phyloP scores from a whole-genome alignment of 1,284 basidiomycete genomes.

The Caloboletus firmus region DNA sequence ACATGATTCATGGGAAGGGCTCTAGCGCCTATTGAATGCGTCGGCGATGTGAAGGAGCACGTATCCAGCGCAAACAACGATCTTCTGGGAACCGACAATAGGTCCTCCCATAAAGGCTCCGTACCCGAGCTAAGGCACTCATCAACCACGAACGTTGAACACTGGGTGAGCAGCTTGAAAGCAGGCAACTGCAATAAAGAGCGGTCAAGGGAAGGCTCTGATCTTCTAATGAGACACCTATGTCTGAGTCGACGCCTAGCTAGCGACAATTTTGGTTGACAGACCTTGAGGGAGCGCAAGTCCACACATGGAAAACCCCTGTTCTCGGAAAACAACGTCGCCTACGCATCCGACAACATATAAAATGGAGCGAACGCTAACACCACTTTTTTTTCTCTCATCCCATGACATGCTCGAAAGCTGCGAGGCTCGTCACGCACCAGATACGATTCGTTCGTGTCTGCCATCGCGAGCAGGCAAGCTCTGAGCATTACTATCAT shows the following conservation, averaged over 20 bases:
- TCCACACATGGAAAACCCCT: background rate
- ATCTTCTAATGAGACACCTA: background rate
- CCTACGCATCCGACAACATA: background rate
- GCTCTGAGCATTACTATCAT: constrained; percentile 53
- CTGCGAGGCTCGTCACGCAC: constrained; percentile 51
- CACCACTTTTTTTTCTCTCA: background rate
- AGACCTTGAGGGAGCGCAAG: background rate
- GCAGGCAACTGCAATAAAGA: background rate
- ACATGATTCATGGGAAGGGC: too few species aligned
- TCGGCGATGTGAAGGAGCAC: too few species aligned
- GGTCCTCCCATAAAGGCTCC: background rate
- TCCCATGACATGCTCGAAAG: constrained; percentile 43
- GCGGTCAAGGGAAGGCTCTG: background rate
- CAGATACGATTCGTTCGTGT: constrained; percentile 27
- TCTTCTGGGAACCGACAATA: background rate
- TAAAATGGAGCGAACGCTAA: background rate
- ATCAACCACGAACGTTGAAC: background rate
- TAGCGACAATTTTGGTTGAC: background rate
- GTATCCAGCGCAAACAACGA: too few species aligned
- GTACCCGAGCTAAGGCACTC: background rate
- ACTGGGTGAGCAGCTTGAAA: background rate
- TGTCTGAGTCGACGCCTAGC: background rate
- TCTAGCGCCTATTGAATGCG: too few species aligned
- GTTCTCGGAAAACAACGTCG: background rate
- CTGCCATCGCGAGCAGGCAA: constrained; percentile 49